Evolutionary conservation across 176 grass and related monocot species (phyloP).

Genomic region (Carex kokanica): DNA sequence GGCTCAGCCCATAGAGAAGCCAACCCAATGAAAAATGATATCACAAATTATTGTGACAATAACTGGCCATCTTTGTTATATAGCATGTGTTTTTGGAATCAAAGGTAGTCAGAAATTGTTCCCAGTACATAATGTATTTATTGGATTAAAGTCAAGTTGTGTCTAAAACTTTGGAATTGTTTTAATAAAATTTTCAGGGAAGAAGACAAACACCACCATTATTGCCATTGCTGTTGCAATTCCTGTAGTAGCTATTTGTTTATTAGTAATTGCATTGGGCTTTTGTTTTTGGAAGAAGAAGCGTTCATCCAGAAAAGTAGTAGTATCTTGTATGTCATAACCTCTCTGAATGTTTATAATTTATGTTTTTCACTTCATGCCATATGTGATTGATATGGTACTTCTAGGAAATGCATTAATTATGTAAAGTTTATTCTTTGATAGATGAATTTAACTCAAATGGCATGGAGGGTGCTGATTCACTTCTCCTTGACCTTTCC

Average conservation of each 20-base stretch:
- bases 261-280: slow-evolving; percentile 21
- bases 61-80: not conserved
- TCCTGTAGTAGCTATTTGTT: slow-evolving; percentile 26
- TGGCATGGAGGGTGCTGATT: slow-evolving; percentile 34
- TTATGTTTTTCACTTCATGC: not conserved
- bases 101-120: not conserved
- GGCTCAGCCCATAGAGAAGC: too few species aligned
- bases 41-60: not conserved
- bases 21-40: too few species aligned
- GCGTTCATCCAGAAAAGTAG: slow-evolving; percentile 8
- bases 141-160: not conserved
- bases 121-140: not conserved
- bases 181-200: slow-evolving; percentile 35
- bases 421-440: not conserved
- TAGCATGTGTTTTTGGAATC: not conserved
- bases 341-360: slow-evolving; percentile 5
- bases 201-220: slow-evolving; percentile 20
- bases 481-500: slow-evolving; percentile 49
- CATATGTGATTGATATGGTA: not conserved
- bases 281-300: slow-evolving; percentile 31
- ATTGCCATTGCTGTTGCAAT: slow-evolving; percentile 36
- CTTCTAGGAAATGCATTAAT: not conserved
- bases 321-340: slow-evolving; percentile 33
- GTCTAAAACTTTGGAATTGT: not conserved
- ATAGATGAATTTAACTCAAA: slow-evolving; percentile 40